Evolutionary conservation across 2,329 filamentous ascomycete species (phyloP).

Genomic region (Bipolaris cookei): DNA sequence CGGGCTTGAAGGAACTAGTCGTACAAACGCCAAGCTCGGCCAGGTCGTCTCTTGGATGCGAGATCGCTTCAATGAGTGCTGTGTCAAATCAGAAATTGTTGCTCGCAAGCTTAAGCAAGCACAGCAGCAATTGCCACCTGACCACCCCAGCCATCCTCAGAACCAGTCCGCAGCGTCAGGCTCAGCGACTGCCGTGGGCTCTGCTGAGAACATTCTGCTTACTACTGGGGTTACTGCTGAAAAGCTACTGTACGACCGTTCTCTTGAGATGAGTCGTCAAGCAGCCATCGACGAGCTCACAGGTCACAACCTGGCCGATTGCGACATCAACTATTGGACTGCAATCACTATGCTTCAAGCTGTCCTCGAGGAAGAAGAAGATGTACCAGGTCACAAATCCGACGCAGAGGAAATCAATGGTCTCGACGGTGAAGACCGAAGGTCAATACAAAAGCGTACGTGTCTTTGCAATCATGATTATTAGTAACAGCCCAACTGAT

Average conservation of each 20-base stretch:
- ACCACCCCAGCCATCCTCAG: conserved; percentile 84
- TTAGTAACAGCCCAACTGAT: conserved; percentile 26
- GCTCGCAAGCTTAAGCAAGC: conserved; percentile 84
- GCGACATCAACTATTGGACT: conserved; percentile 91
- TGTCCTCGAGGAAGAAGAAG: conserved; percentile 82
- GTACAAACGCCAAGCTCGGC: conserved; percentile 69
- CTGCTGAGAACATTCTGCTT: conserved; percentile 79
- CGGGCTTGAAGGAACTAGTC: conserved; percentile 44
- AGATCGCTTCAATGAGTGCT: conserved; percentile 90
- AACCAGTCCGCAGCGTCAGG: conserved; percentile 71
- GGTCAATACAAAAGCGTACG: conserved; percentile 75
- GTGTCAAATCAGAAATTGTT: conserved; percentile 96
- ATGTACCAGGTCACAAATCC: conserved; percentile 55
- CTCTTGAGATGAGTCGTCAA: conserved; percentile 92
- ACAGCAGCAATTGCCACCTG: conserved; percentile 79
- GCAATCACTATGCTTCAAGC: conserved; percentile 95
- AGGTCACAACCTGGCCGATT: conserved; percentile 83
- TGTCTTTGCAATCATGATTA: conserved; percentile 15
- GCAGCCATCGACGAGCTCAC: conserved; percentile 96
- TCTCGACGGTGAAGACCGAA: conserved; percentile 72
- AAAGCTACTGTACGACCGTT: conserved; percentile 97
- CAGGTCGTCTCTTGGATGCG: conserved; percentile 96
- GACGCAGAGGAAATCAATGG: conserved; percentile 60
- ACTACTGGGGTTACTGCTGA: conserved; percentile 91
- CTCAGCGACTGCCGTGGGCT: conserved; percentile 64